A percentile compares a stretch with the other conserved stretches of the same genome.
Evolutionary conservation across 2,329 filamentous ascomycete species (phyloP).

Genomic region (Colletotrichum brevisporum): DNA sequence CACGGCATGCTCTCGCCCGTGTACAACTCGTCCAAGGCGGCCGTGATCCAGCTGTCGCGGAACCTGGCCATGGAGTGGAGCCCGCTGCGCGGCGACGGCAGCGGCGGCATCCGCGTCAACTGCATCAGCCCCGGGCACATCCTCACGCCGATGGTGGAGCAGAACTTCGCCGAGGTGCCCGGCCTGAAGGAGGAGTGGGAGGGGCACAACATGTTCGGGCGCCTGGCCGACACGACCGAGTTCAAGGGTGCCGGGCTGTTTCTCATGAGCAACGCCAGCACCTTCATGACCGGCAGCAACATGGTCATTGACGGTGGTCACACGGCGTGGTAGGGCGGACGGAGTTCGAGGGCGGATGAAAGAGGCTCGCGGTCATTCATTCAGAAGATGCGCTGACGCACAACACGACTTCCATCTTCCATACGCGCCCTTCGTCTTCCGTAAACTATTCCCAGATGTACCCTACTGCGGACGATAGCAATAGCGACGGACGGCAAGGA

Average conservation of each 20-base stretch:
- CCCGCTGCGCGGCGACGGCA: slow-evolving; percentile 52
- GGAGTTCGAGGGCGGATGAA: too few relatives aligned
- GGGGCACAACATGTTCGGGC: slow-evolving; percentile 80
- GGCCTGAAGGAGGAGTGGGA: slow-evolving; percentile 74
- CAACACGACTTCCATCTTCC: too few relatives aligned
- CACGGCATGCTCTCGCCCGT: slow-evolving; percentile 76
- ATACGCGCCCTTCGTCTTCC: too few relatives aligned
- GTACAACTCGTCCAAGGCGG: slow-evolving; percentile 78
- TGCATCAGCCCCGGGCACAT: slow-evolving; percentile 52
- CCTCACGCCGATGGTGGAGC: slow-evolving; percentile 79
- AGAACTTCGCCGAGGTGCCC: slow-evolving; percentile 78
- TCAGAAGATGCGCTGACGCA: too few relatives aligned
- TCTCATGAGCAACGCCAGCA: slow-evolving; percentile 72
- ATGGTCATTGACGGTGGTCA: slow-evolving; percentile 71
- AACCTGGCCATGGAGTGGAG: slow-evolving; percentile 77
- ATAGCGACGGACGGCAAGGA: too few relatives aligned
- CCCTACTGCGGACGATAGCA: too few relatives aligned
- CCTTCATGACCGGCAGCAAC: slow-evolving; percentile 73
- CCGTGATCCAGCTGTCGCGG: slow-evolving; percentile 72
- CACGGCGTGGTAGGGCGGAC: slow-evolving; percentile 61
- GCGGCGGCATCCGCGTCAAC: slow-evolving; percentile 73
- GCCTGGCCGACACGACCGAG: slow-evolving; percentile 69
- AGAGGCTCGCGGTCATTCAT: too few relatives aligned
- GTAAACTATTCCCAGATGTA: too few relatives aligned
- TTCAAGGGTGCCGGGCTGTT: slow-evolving; percentile 74